Conservation (phyloP, 306 rosid genomes). For the Fragaria iinumae region DNA sequence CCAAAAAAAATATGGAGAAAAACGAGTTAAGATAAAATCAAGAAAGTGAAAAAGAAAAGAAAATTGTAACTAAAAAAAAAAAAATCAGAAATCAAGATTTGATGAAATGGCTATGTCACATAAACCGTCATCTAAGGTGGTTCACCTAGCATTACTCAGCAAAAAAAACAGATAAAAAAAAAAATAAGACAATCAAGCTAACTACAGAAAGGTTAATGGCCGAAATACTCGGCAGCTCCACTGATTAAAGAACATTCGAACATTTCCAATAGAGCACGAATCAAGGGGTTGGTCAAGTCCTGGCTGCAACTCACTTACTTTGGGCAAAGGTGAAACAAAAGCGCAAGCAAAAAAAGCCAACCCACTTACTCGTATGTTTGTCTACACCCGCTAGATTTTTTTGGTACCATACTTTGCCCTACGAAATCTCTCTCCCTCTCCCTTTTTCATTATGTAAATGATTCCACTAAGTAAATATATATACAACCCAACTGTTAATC, state of each 20-base stretch:
- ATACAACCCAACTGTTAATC: not conserved
- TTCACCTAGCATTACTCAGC: too few relatives aligned
- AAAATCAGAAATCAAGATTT: too few relatives aligned
- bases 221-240: constrained; percentile 18
- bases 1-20: too few relatives aligned
- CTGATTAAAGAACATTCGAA: constrained; percentile 27
- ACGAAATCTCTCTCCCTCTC: constrained; percentile 33
- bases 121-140: too few relatives aligned
- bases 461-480: constrained; percentile 25
- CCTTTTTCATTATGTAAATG: constrained; percentile 28
- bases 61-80: too few relatives aligned
- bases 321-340: constrained; percentile 10
- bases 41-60: too few relatives aligned
- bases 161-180: not conserved
- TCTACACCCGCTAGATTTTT: constrained; percentile 25
- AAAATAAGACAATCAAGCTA: too few relatives aligned
- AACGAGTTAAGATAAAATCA: too few relatives aligned
- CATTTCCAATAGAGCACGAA: constrained; percentile 13
- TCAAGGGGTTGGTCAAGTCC: constrained; percentile 25
- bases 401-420: constrained; percentile 33
- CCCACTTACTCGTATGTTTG: not conserved
- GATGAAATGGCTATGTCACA: too few relatives aligned
- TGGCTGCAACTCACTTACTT: constrained; percentile 26
- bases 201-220: constrained; percentile 7
- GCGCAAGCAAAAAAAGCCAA: constrained; percentile 9